phyloP scores from a whole-genome alignment of 2,329 filamentous ascomycete genomes.

The Zarea fungicola region DNA sequence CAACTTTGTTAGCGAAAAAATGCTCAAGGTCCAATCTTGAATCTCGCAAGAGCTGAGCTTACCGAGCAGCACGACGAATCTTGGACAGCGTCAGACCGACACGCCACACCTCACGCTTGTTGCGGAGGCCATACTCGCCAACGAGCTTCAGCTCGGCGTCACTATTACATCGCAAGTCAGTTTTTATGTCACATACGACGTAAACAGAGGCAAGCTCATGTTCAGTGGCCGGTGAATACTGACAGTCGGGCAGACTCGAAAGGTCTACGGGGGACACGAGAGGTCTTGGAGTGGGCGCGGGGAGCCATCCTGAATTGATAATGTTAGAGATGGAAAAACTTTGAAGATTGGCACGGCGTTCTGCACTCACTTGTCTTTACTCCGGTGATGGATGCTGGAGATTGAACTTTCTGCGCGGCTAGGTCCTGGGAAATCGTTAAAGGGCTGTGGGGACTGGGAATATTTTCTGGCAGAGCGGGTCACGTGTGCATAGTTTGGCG shows the following conservation, averaged over 20 bases:
- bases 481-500: conserved; percentile 23
- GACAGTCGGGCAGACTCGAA: conserved; percentile 99
- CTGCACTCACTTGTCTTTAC: conserved; percentile 34
- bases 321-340: conserved; percentile 23
- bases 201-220: conserved; percentile 95
- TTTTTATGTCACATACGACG: conserved; percentile 73
- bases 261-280: conserved; percentile 95
- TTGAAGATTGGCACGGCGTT: conserved; percentile 12
- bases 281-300: conserved; percentile 93
- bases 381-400: conserved; percentile 32
- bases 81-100: conserved; percentile 99
- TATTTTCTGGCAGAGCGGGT: conserved; percentile 19
- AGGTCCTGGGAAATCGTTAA: conserved; percentile 22
- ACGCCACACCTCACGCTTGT: conserved; percentile 99
- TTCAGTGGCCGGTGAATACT: conserved; percentile 95
- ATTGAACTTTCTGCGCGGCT: conserved; percentile 12
- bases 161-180: conserved; percentile 64
- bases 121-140: conserved; percentile 98
- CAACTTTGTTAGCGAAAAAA: not conserved
- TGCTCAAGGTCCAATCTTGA: not conserved
- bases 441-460: conserved; percentile 30
- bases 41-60: conserved; percentile 28
- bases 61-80: conserved; percentile 99
- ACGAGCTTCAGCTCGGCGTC: conserved; percentile 99
- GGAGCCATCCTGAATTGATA: conserved; percentile 33